phyloP scores from a whole-genome alignment of 768 basidiomycete species.

The Podaxis rugospora region DNA sequence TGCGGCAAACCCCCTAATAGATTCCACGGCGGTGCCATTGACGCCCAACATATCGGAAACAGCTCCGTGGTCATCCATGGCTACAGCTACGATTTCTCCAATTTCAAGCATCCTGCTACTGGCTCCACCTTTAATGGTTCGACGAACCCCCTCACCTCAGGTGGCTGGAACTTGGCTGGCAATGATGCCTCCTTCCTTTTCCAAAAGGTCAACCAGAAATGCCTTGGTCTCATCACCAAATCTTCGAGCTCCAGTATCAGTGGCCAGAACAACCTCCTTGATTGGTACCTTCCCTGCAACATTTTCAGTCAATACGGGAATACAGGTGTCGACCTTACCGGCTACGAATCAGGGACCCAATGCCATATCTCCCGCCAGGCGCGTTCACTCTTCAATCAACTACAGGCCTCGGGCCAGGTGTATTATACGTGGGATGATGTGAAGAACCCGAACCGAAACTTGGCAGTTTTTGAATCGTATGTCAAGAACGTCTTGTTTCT shows the following conservation, averaged over 20 bases:
- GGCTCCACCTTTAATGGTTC: constrained; percentile 67
- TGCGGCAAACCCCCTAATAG: constrained; percentile 86
- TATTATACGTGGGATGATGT: constrained; percentile 94
- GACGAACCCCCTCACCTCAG: constrained; percentile 79
- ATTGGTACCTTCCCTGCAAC: constrained; percentile 99
- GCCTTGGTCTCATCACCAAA: constrained; percentile 71
- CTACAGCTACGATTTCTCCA: constrained; percentile 86
- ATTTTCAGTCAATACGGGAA: constrained; percentile 71
- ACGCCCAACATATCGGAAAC: constrained; percentile 63
- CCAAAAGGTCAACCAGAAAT: constrained; percentile 86
- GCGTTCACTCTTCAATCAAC: constrained; percentile 42
- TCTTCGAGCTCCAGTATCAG: constrained; percentile 69
- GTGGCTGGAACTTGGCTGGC: constrained; percentile 72
- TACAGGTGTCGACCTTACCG: constrained; percentile 59
- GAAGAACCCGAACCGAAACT: constrained; percentile 58
- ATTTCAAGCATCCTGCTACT: constrained; percentile 78
- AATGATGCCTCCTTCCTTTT: constrained; percentile 95
- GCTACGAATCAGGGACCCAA: constrained; percentile 56
- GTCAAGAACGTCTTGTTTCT: constrained; percentile 26
- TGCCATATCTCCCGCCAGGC: constrained; percentile 69
- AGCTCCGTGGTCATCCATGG: constrained; percentile 92
- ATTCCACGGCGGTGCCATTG: constrained; percentile 75
- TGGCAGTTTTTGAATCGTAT: constrained; percentile 93
- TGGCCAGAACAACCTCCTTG: constrained; percentile 52
- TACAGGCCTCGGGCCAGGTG: constrained; percentile 73